Evolutionary conservation across 208 protist species (phyloP).

Genomic region (Leishmania aethiopica): DNA sequence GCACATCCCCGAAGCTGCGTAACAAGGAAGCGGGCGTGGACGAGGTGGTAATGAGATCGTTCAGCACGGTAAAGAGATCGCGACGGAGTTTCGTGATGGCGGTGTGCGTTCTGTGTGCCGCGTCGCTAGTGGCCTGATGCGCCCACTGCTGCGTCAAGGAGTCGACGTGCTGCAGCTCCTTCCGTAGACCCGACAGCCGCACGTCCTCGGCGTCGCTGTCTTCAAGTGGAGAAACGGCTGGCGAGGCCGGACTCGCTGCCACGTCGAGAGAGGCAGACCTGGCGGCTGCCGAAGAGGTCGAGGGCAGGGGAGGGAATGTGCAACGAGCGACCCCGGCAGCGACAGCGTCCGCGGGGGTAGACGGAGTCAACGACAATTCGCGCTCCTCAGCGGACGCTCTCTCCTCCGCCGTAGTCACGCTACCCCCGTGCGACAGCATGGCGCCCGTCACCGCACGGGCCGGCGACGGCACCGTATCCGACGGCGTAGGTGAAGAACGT

Average conservation of each 20-base stretch:
- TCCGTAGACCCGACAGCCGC: conserved; percentile 13
- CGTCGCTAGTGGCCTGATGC: conserved; percentile 2
- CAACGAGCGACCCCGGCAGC: background rate
- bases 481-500: background rate
- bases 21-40: background rate
- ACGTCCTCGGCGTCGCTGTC: conserved; percentile 12
- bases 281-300: background rate
- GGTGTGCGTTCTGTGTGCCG: conserved; percentile 15
- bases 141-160: conserved; percentile 15
- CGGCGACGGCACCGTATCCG: background rate
- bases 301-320: background rate
- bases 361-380: background rate
- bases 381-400: background rate
- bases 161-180: conserved; percentile 5
- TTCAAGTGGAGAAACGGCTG: background rate
- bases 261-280: background rate
- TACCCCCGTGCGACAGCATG: background rate
- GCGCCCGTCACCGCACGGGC: background rate
- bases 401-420: background rate
- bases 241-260: background rate
- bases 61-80: background rate
- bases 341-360: background rate
- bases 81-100: conserved; percentile 22
- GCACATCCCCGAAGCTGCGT: conserved; percentile 8
- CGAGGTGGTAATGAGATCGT: background rate